Base-by-base conservation (phyloP, 345 rosid genomes). In the Syzygium jambos region DNA sequence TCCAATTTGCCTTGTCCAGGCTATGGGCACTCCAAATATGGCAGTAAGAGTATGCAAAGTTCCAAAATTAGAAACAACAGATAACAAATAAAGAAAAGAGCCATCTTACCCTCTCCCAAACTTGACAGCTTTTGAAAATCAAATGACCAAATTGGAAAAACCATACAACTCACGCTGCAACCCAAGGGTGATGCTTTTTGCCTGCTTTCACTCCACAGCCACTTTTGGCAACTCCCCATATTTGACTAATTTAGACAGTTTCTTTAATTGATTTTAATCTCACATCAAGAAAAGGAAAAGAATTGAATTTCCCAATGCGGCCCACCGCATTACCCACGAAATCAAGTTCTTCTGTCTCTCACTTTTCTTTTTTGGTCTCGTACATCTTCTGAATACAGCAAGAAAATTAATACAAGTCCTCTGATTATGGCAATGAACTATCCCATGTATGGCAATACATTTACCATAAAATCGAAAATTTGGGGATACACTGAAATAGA, bases 401-500 rank as follows among this genome's bases (percentile, higher is more conserved):
- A 55, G 57, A 30, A 52, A 84, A 55, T 55, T 13, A 84, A 84
- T 19, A 5, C 46, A 30, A 52, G 55, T 41, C 59, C 86, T 52
- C 49, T 38, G 41, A 53, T 84, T n/a, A 30, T 87, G 84, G 85
- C 53, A 87, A 49, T 84, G 89, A 41, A 23, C 51, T 49, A 56
- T 87, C 30, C 86, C 87, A 90, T 78, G 61, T 85, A 63, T 73
- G 89, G 91, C 80, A 86, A 85, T 87, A 14, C 41, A n/a, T 65
- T 68, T 88, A 57, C 89, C 63, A 52, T 63, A 91, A 93, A 90
- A 84, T 85, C 91, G 92, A 80, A 84, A 78, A 55, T 54, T 56
- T 25, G 49, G 52, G 68, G 43, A 38, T 30, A 22, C 11, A 23
- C 22, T 46, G 49, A 86, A 61, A 34, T 46, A 38, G 38, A 34